Evolutionary conservation across 73 alveolate genomes (phyloP).

Genomic region (Strombidium stylifer): DNA sequence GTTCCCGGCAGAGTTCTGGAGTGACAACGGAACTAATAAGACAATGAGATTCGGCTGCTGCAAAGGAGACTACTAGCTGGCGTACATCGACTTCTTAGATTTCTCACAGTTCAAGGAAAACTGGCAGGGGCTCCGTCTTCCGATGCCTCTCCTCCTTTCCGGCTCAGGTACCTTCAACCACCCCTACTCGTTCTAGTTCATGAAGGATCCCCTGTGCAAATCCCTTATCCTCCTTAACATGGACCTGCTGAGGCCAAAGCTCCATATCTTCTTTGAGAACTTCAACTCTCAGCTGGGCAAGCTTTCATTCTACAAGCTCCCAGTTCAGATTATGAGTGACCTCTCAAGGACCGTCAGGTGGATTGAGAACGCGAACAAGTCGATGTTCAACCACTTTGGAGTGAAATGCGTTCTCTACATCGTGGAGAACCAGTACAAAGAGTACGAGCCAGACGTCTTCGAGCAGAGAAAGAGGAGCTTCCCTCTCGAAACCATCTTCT

Average conservation of each 20-base stretch:
- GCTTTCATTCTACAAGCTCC: slow-evolving; percentile 4
- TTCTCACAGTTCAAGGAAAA: slow-evolving; percentile 10
- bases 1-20: slow-evolving; percentile 7
- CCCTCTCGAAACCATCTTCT: slow-evolving; percentile 27
- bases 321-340: slow-evolving; percentile 23
- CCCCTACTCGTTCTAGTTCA: slow-evolving; percentile 30
- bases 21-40: slow-evolving; percentile 5
- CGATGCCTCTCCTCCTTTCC: slow-evolving; percentile 23
- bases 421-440: neutral
- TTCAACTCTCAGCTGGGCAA: slow-evolving; percentile 3
- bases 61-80: slow-evolving; percentile 14
- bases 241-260: neutral
- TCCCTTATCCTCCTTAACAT: slow-evolving; percentile 10
- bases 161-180: slow-evolving; percentile 48
- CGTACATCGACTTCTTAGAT: slow-evolving; percentile 56
- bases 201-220: slow-evolving; percentile 40
- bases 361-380: slow-evolving; percentile 24
- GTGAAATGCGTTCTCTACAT: slow-evolving; percentile 1
- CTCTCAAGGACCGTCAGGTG: slow-evolving; percentile 5
- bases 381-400: slow-evolving; percentile 11
- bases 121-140: slow-evolving; percentile 55
- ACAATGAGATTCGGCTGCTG: slow-evolving; percentile 11
- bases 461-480: slow-evolving; percentile 16
- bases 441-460: neutral
- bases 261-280: slow-evolving; percentile 19